Evolutionary conservation across 495 filamentous ascomycete genomes (phyloP), one percentile per base, ranked within the genome.

Genomic region (Tuber umbilicatum): DNA sequence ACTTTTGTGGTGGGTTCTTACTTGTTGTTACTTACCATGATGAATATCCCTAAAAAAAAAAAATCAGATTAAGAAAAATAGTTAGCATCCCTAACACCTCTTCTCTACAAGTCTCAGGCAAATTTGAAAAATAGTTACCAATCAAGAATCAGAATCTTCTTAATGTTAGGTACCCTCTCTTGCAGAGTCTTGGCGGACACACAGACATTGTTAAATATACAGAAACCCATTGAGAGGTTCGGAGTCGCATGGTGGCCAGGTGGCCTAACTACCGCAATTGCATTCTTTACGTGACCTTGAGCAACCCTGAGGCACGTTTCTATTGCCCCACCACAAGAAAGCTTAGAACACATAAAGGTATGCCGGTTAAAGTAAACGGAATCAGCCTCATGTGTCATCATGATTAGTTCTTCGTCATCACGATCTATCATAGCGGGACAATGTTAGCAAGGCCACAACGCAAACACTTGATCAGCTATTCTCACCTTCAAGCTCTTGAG

Each of bases 131-230:
- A 69, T 27, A 90, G 92, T 82, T 91, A 95, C 95, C 95, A 99
- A 80, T 99, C 95, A 38, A 99, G 86, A 78, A 99, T 95, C 71
- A 98, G 82, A 41, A 98, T 87, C 83, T 96, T 97, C 47, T 93
- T 90, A 0, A 84, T 84, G 0, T 95, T 89, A 5, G 91, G 91
- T 75, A 90, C 92, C 60, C 91, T 88, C 40, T 84, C 83, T 82
- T 94, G 93, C 77, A 93, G 96, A 69, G 94, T 91, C 71, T 89
- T 90, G 14, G 94, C 90, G 1, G 94, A 94, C 72, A 99, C 91
- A 41, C 91, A 91, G 17, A 97, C 96, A 84, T 99, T 99, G 84
- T 99, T 97, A 83, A 97, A 97, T 23, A 98, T 85, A 83, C 95
- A 99, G 82, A 99, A 99, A 0, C 95, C 95, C 89, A 95, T 93